Percentiles rank a stretch among this genome's conserved stretches.
These are phyloP conservation scores for Suillus fuscotomentosus DNA, from an alignment of 768 basidiomycete genomes.

Conservation along the genomic window DNA sequence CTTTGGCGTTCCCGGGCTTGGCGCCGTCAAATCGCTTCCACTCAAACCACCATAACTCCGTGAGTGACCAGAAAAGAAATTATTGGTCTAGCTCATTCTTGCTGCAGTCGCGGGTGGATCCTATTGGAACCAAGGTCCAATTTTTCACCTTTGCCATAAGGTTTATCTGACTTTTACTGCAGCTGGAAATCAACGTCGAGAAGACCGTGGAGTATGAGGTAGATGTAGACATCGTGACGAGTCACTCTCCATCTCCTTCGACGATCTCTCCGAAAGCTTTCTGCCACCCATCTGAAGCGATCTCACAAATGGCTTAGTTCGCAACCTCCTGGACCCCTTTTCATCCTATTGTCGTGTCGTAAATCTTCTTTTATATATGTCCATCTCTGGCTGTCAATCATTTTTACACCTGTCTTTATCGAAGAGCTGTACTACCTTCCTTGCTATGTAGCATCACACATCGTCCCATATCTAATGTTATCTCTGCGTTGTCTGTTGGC, in stretches of 20 bases:
- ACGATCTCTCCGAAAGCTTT: background rate
- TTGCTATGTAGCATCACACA: background rate
- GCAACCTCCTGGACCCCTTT: too few relatives aligned
- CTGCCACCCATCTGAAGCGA: too few relatives aligned
- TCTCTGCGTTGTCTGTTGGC: background rate
- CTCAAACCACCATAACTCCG: background rate
- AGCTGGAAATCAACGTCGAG: slow-evolving; percentile 30
- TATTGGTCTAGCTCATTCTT: background rate
- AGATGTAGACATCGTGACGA: slow-evolving; percentile 7
- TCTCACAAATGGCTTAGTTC: background rate
- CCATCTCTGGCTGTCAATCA: background rate
- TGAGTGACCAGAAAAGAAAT: background rate
- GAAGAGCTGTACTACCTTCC: background rate
- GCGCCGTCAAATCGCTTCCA: slow-evolving; percentile 14
- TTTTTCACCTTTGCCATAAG: background rate
- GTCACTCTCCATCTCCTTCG: background rate
- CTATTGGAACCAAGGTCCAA: slow-evolving; percentile 20
- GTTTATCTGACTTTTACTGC: background rate
- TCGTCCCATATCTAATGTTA: background rate
- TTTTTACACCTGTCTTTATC: background rate
- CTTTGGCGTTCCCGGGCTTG: slow-evolving; percentile 23
- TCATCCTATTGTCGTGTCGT: background rate
- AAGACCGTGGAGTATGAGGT: slow-evolving; percentile 26
- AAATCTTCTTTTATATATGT: background rate
- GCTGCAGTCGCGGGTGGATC: slow-evolving; percentile 13